A percentile compares a stretch with the other conserved stretches of the same genome.
phyloP scores from a whole-genome alignment of 805 yeast species.

The Yarrowia sp. region DNA sequence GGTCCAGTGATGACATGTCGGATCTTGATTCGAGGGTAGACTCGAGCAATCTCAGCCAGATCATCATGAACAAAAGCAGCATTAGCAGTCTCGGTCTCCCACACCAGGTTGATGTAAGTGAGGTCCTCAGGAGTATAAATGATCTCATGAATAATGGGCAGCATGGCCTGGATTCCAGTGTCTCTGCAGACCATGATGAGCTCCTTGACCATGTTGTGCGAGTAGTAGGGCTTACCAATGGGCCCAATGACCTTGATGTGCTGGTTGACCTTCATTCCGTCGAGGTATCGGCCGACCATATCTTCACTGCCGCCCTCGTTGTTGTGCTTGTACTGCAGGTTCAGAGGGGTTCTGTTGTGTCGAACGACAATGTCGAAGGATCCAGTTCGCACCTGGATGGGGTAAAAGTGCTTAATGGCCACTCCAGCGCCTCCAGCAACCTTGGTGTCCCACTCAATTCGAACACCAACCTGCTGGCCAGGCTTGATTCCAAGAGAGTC shows the following conservation, averaged over 20 bases:
- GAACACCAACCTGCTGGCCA: constrained; percentile 12
- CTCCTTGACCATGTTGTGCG: constrained; percentile 24
- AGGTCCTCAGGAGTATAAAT: constrained; percentile 21
- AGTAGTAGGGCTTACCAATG: constrained; percentile 21
- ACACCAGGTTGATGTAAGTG: constrained; percentile 13
- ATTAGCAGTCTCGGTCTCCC: constrained; percentile 15
- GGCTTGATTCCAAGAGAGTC: not conserved
- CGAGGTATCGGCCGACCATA: constrained; percentile 24
- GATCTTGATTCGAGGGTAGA: constrained; percentile 18
- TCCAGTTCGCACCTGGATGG: constrained; percentile 20
- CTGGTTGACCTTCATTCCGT: constrained; percentile 26
- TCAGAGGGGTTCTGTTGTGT: constrained; percentile 13
- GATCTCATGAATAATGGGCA: constrained; percentile 20
- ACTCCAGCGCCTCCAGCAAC: constrained; percentile 18
- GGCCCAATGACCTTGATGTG: constrained; percentile 22
- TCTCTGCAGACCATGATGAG: constrained; percentile 15
- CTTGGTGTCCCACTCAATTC: constrained; percentile 16
- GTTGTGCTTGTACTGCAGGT: constrained; percentile 24
- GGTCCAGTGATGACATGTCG: constrained; percentile 1
- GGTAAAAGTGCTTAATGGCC: constrained; percentile 25
- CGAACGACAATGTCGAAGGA: constrained; percentile 17
- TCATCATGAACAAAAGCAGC: constrained; percentile 22
- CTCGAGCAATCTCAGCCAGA: constrained; percentile 12
- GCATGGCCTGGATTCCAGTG: constrained; percentile 24
- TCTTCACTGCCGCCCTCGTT: constrained; percentile 24